Evolutionary conservation across 2,329 filamentous ascomycete genomes (phyloP), one percentile per base, ranked within the genome.

Genomic region (Westerdykella ornata): DNA sequence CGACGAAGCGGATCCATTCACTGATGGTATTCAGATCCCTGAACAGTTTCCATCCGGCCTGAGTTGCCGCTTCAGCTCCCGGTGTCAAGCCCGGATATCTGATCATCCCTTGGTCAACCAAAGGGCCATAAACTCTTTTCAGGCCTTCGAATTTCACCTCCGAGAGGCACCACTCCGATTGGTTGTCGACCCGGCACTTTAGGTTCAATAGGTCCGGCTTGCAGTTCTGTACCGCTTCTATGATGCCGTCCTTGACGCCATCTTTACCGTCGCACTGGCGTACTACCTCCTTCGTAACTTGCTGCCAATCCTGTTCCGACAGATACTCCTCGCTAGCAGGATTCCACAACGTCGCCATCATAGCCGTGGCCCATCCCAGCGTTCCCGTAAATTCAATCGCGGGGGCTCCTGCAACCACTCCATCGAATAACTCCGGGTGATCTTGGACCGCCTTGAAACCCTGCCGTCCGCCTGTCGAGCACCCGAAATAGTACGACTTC

Each of bases 81-180:
- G 71, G 73, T 37, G 74, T 68, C 54, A 76, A 68, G n/a, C 68
- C 63, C 2, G 74, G 73, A 52, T 71, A 77, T 13, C 75, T 63
- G 1, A 76, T 55, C 4, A 63, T 59, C 34, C 73, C 73, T 29
- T 69, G 55, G 4, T 57, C 59, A 41, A 68, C 61, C 22, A 73
- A 65, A 30, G 68, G 68, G 11, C 59, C 57, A 52, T 68, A 72
- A 13, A 72, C 61, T 1, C 65, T 49, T 30, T 66, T 59, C 12
- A 76, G 70, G 0, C 68, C 71, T 6, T 61, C 47, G 32, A 69
- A 62, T 54, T 76, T 72, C 0, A 56, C 56, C 9, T 55, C 43
- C 1, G 65, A 74, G 30, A 77, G 62, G 50, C 72, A 76, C 3
- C 3, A 2, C 28, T 56, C 57, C 28, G 61, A 64, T 38, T 63